Evolutionary conservation across 169 alveolate species (phyloP), one percentile per base, ranked within the genome.

Genomic region (Plasmodium billcollinsi): DNA sequence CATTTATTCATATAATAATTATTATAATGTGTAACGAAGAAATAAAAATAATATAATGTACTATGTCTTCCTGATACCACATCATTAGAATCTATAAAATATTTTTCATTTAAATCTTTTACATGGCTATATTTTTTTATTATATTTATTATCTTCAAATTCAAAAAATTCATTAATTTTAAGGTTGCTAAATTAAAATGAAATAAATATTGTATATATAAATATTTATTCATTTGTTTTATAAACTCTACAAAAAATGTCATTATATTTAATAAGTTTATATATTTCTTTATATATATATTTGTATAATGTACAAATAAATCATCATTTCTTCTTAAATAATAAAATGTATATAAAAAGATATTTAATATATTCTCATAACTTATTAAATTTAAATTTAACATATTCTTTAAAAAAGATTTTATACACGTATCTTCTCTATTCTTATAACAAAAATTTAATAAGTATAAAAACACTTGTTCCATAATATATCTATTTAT

Each of bases 11-110:
- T 21, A 66, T 83, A 83, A 52, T 69, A 83, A 3, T 83, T 83
- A 14, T 59, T 83, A 21, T 83, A 83, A 29, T 83, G 54, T 20
- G 29, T 83, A 7, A 83, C 91, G 49, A 83, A 83, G 43, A 83
- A 83, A 63, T 69, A 59, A 62, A 83, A 83, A 73, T 83, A 83
- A 49, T 43, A 83, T 1, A 83, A 59, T 0, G 91, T 18, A 26
- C 63, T 71, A 39, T 83, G 86, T 18, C 65, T 58, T 12, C 73
- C 85, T 4, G 91, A 71, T 0, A 83, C 63, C 0, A 43, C 20
- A 12, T 69, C 74, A 20, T 69, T 59, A 2, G 65, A 21, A 18
- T 83, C 33, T 3, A 63, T 15, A 29, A 69, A 83, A 73, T 33
- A 71, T 20, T 33, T 54, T 9, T 70, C 66, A 29, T 47, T 83